Percentiles rank a stretch among this genome's conserved stretches.
Conservation (phyloP, 108 stramenopile genomes). For the Parietichytrium sp. region DNA sequence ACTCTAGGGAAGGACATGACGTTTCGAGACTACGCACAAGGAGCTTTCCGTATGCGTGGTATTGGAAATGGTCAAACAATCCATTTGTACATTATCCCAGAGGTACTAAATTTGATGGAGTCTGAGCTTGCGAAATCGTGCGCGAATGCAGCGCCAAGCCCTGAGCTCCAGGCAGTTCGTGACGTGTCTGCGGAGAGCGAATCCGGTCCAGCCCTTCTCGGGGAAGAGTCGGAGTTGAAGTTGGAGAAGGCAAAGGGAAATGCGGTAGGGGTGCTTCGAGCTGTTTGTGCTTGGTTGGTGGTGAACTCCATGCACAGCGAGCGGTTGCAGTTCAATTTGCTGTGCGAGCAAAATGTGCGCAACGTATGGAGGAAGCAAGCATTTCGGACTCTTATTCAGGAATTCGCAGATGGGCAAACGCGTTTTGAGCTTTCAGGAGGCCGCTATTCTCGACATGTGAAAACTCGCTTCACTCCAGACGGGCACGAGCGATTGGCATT, state of each 20-base stretch:
- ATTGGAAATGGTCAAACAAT: constrained; percentile 44
- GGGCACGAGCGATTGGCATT: constrained; percentile 24
- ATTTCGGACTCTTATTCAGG: constrained; percentile 68
- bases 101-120: constrained; percentile 3
- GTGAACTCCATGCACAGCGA: constrained; percentile 96
- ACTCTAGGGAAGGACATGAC: constrained; percentile 50
- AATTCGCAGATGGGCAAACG: constrained; percentile 27
- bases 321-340: constrained; percentile 91
- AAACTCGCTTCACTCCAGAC: constrained; percentile 36
- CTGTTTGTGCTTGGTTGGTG: constrained; percentile 93
- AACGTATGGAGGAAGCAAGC: constrained; percentile 91
- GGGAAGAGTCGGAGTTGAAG: too few relatives aligned
- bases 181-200: too few relatives aligned
- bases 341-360: constrained; percentile 87
- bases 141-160: not conserved
- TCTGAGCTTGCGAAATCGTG: not conserved
- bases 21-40: constrained; percentile 48
- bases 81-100: constrained; percentile 17
- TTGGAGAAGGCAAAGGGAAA: not conserved
- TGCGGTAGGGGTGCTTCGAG: constrained; percentile 63
- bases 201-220: too few relatives aligned
- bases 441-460: constrained; percentile 24
- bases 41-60: constrained; percentile 45
- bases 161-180: constrained; percentile 17
- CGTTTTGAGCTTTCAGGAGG: constrained; percentile 54